A percentile compares a stretch with the other conserved stretches of the same genome.
These are phyloP conservation scores for Hyaloperonospora brassicae DNA, from an alignment of 352 stramenopile species.

Conservation along the genomic window DNA sequence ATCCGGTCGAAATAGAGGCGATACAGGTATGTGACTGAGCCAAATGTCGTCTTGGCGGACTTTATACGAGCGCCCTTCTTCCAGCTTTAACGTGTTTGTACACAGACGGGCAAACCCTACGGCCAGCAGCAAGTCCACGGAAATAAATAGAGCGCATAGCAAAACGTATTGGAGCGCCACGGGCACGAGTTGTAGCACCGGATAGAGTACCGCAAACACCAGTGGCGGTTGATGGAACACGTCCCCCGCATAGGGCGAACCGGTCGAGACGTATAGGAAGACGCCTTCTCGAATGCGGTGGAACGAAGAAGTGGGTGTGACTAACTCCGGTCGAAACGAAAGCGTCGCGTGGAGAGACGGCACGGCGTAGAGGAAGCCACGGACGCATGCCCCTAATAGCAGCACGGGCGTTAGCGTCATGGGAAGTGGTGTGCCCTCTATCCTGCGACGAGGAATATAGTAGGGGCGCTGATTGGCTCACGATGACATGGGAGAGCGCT, in stretches of 20 bases:
- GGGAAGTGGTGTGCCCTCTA: too few relatives aligned
- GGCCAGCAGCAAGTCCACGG: conserved; percentile 48
- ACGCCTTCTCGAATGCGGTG: conserved; percentile 49
- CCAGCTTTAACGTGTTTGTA: conserved; percentile 29
- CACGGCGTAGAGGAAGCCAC: conserved; percentile 31
- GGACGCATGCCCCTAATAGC: conserved; percentile 29
- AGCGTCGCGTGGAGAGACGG: conserved; percentile 33
- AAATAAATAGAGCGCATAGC: conserved; percentile 37
- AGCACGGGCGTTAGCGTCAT: conserved; percentile 15
- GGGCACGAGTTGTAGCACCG: conserved; percentile 26
- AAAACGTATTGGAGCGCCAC: conserved; percentile 22
- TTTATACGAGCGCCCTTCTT: conserved; percentile 38
- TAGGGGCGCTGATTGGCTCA: too few relatives aligned
- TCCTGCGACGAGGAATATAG: too few relatives aligned
- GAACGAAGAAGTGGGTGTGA: conserved; percentile 56
- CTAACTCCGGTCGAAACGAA: conserved; percentile 50
- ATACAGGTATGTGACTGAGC: conserved; percentile 64
- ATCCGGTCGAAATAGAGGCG: conserved; percentile 44
- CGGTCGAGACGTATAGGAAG: conserved; percentile 38
- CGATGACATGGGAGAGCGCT: too few relatives aligned
- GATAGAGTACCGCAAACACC: conserved; percentile 61
- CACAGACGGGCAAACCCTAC: conserved; percentile 53
- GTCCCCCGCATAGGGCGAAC: conserved; percentile 67
- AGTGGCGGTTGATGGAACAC: conserved; percentile 79
- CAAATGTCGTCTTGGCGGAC: conserved; percentile 50